Conservation (phyloP, 768 basidiomycete genomes). For the Ramaria sp. region DNA sequence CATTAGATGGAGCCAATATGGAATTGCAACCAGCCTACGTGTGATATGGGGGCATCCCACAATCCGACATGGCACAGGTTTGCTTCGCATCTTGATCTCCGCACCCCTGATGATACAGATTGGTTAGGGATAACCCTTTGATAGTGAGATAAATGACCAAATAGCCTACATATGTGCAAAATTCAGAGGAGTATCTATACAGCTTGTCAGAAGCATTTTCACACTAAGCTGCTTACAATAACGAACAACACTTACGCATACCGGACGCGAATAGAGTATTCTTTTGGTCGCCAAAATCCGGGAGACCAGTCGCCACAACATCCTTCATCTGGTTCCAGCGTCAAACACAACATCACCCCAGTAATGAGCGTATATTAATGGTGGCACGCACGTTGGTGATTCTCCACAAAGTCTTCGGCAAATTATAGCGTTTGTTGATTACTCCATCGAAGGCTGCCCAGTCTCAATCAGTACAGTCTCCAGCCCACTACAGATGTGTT, state of each 20-base stretch:
- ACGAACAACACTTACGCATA: neutral
- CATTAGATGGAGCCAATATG: neutral
- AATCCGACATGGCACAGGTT: neutral
- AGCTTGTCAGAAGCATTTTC: neutral
- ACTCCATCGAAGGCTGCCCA: conserved; percentile 6
- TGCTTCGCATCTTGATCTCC: conserved; percentile 9
- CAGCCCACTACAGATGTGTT: neutral
- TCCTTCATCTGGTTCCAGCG: conserved; percentile 9
- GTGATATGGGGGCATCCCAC: neutral
- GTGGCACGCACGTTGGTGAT: conserved; percentile 10
- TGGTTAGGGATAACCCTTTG: no score
- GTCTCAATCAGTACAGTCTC: neutral
- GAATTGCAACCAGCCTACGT: neutral
- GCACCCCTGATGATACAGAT: neutral
- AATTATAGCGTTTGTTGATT: conserved; percentile 2
- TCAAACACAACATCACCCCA: no score
- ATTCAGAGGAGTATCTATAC: neutral
- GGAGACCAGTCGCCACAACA: conserved; percentile 14
- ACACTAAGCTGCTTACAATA: neutral
- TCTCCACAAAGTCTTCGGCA: conserved; percentile 12
- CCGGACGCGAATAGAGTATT: neutral
- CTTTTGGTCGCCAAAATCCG: conserved; percentile 13
- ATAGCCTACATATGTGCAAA: neutral
- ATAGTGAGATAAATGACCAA: no score
- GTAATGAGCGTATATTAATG: neutral